Conservation (phyloP, 164 flowering plant species). For the Brasenia schreberi region DNA sequence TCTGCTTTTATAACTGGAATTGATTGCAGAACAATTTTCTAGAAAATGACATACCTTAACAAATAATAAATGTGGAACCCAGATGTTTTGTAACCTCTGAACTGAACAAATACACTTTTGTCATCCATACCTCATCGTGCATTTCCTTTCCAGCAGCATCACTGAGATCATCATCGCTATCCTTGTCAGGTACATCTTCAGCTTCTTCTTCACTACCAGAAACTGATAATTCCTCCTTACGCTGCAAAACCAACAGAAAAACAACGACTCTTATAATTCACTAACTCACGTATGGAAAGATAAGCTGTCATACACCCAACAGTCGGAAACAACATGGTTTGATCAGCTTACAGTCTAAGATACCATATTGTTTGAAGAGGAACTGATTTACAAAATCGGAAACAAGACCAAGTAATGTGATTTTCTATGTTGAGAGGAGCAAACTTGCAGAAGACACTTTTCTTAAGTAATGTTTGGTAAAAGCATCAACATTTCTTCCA, state of each 20-base stretch:
- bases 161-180: slow-evolving; percentile 79
- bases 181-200: slow-evolving; percentile 51
- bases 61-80: no score
- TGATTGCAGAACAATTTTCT: no score
- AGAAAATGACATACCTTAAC: no score
- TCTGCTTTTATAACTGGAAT: no score
- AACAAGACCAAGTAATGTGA: no score
- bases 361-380: not conserved
- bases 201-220: slow-evolving; percentile 88
- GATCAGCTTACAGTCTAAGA: not conserved
- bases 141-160: slow-evolving; percentile 32
- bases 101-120: no score
- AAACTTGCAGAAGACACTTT: no score
- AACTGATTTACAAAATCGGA: no score
- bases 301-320: not conserved
- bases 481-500: no score
- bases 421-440: no score
- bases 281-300: not conserved
- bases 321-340: not conserved
- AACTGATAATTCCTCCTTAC: slow-evolving; percentile 68
- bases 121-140: slow-evolving; percentile 54
- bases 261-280: not conserved
- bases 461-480: no score
- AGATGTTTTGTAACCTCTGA: no score
- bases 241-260: slow-evolving; percentile 23